Conservation (phyloP, 1,284 basidiomycete species). For the Apiotrichum siamense region DNA sequence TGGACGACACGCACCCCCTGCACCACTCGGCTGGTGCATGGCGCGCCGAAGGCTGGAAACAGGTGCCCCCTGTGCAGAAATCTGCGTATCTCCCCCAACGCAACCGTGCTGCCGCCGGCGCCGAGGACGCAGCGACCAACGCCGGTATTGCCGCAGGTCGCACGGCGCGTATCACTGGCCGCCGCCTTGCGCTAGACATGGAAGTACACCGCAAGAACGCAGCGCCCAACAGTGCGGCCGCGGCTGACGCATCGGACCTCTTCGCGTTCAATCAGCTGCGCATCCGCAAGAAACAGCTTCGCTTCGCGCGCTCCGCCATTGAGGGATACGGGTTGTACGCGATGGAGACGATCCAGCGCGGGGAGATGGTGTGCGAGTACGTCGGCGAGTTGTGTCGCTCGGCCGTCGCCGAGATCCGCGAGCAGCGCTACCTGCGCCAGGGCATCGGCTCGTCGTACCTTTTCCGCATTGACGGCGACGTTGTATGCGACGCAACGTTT, state of each 20-base stretch:
- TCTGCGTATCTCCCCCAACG: conserved; percentile 66
- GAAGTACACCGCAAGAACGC: conserved; percentile 74
- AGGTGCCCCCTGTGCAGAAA: conserved; percentile 87
- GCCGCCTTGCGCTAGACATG: conserved; percentile 84
- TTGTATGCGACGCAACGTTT: conserved; percentile 96
- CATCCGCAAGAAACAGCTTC: conserved; percentile 94
- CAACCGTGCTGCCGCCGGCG: conserved; percentile 53
- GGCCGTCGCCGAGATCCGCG: conserved; percentile 91
- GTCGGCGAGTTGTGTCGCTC: conserved; percentile 95
- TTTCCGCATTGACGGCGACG: conserved; percentile 84
- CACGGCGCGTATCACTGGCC: conserved; percentile 89
- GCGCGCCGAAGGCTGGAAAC: conserved; percentile 90
- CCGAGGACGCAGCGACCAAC: conserved; percentile 33
- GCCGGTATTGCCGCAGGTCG: conserved; percentile 61
- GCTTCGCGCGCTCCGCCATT: conserved; percentile 91
- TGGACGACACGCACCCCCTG: conserved; percentile 31
- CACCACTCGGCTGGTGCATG: conserved; percentile 33
- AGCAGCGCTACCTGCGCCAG: conserved; percentile 88
- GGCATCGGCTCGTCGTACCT: conserved; percentile 93
- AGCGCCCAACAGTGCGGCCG: neutral
- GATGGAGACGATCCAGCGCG: conserved; percentile 84
- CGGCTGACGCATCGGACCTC: conserved; percentile 50
- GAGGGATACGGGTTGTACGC: conserved; percentile 98
- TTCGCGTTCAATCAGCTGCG: conserved; percentile 98
- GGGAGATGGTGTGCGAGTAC: conserved; percentile 99